Base-by-base conservation (phyloP, 139 green algal species). In the Auxenochlorella pyrenoidosa region DNA sequence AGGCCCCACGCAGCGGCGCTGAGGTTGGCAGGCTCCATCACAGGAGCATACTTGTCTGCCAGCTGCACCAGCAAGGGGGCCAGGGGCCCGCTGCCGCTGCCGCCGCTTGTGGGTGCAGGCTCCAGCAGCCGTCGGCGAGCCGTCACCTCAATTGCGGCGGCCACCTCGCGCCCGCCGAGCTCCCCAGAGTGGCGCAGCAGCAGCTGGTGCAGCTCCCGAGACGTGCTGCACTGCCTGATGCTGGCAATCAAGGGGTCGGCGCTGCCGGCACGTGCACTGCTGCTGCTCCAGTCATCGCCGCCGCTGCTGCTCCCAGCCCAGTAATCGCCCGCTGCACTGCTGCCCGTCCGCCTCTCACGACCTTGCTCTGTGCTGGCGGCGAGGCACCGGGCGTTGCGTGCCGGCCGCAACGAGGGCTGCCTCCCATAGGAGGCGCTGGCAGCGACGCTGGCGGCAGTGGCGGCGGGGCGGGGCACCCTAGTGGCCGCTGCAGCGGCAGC, bases 81-180 rank as follows among this genome's bases (percentile, higher is more conserved):
- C 43, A 86, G 82, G 28, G 32, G 6, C 3, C 26, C 8, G 79
- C 8, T 32, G 58, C 34, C 26, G 34, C 10, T 38, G 30, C 60
- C 40, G 58, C 79, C 34, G 54, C 26, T 26, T 0, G 10, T n/a
- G 36, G n/a, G 38, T 34, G 12, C 0, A 5, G 47, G 77, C 32
- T 79, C 65, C 5, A 84, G 5, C 41, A 88, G 59, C 24, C 38
- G 47, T 6, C 73, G 84, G 41, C 76, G 65, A 5, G 68, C 79
- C 16, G 87, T 82, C 0, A 75, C 36, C 10, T 75, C 73, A 71
- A 86, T 71, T 0, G 87, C 87, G 12, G 72, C 70, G 2, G 87
- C 72, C 30, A 90, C 79, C n/a, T 83, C 82, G 1, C 36, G 24
- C 18, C 82, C 32, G 21, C 54, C 28, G 8, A 90, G 34, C 18